Conservation (phyloP, 1,284 basidiomycete species). For the Melampsora americana region DNA sequence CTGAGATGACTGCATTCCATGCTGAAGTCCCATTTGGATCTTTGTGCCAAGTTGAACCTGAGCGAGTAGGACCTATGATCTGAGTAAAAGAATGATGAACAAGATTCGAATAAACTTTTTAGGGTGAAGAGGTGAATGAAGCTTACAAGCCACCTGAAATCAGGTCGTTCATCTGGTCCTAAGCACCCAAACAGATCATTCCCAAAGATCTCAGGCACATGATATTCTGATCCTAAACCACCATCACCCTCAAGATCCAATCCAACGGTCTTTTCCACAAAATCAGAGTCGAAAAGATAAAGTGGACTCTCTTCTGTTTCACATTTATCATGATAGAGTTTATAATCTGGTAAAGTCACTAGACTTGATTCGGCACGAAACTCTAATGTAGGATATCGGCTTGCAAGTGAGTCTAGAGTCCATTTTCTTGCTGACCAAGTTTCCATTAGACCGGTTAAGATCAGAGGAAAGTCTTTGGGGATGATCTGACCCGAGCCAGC, state of each 20-base stretch:
- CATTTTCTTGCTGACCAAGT: slow-evolving; percentile 49
- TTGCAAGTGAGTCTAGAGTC: slow-evolving; percentile 48
- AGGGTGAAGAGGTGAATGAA: neutral
- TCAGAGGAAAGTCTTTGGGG: slow-evolving; percentile 47
- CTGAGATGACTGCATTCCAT: slow-evolving; percentile 57
- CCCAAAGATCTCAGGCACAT: slow-evolving; percentile 49
- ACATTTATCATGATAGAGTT: slow-evolving; percentile 49
- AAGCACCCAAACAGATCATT: slow-evolving; percentile 52
- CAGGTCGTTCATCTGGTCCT: slow-evolving; percentile 49
- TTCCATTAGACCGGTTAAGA: slow-evolving; percentile 49
- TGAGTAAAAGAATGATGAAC: slow-evolving; percentile 21
- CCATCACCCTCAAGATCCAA: slow-evolving; percentile 22
- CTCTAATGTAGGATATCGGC: slow-evolving; percentile 46
- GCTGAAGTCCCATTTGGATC: slow-evolving; percentile 56
- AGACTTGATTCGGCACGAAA: slow-evolving; percentile 52
- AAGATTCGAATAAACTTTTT: neutral
- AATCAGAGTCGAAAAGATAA: slow-evolving; percentile 53
- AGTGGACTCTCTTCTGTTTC: slow-evolving; percentile 52
- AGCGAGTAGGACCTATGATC: slow-evolving; percentile 52
- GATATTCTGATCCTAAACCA: slow-evolving; percentile 48
- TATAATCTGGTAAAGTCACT: slow-evolving; percentile 49
- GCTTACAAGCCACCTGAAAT: slow-evolving; percentile 53
- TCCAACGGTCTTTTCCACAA: slow-evolving; percentile 50
- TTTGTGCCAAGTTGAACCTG: slow-evolving; percentile 54
- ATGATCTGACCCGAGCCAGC: slow-evolving; percentile 10